Evolutionary conservation across 805 yeast species (phyloP).

Genomic region (Yarrowia sp.): DNA sequence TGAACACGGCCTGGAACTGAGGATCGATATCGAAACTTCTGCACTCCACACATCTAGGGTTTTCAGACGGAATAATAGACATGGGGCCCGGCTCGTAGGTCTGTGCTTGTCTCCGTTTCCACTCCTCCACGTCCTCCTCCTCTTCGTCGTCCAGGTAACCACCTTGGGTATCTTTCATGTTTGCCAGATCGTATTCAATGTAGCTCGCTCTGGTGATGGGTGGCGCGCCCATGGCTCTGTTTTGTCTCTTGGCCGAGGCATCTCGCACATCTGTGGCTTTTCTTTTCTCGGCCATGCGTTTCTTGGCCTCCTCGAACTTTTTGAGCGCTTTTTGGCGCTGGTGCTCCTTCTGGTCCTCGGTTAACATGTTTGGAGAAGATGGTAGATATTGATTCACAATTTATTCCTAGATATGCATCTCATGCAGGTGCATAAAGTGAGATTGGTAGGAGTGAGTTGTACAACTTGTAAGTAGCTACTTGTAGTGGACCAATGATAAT

Average conservation of each 20-base stretch:
- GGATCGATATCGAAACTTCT: slow-evolving; percentile 80
- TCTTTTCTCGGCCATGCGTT: slow-evolving; percentile 37
- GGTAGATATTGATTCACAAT: not conserved
- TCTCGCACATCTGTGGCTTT: slow-evolving; percentile 26
- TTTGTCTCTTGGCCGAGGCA: slow-evolving; percentile 9
- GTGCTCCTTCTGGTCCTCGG: slow-evolving; percentile 39
- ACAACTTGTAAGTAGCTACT: too few species aligned
- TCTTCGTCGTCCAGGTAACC: slow-evolving; percentile 69
- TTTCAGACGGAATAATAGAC: slow-evolving; percentile 31
- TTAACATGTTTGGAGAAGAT: slow-evolving; percentile 1
- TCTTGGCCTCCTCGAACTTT: slow-evolving; percentile 37
- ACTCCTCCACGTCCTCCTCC: slow-evolving; percentile 50
- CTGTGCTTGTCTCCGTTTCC: slow-evolving; percentile 65
- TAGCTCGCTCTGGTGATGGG: slow-evolving; percentile 28
- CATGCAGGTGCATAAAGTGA: not conserved
- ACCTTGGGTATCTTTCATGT: slow-evolving; percentile 87
- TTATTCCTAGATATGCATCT: not conserved
- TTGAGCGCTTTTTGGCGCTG: slow-evolving; percentile 39
- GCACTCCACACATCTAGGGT: slow-evolving; percentile 84
- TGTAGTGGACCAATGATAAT: too few species aligned
- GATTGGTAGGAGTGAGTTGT: too few species aligned
- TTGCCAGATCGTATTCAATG: slow-evolving; percentile 66
- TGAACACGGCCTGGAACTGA: slow-evolving; percentile 70
- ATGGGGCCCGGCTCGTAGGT: slow-evolving; percentile 43
- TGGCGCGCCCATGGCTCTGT: slow-evolving; percentile 23